Evolutionary conservation across 495 filamentous ascomycete genomes (phyloP), one percentile per base, ranked within the genome.

Genomic region (Tetracladium marchalianum): DNA sequence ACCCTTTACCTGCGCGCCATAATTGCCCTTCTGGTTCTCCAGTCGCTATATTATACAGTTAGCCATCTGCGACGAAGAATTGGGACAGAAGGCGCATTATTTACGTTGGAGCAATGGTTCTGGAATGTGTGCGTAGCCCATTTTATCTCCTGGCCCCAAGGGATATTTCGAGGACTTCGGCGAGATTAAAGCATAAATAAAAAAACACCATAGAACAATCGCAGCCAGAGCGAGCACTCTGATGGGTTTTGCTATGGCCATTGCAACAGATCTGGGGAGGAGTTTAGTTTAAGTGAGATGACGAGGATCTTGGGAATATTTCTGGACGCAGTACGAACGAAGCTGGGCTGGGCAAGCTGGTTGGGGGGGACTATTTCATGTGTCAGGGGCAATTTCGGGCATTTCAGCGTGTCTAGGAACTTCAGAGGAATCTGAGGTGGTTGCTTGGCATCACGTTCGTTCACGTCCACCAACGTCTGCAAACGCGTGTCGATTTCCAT

Each of bases 171-270:
- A 66, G 36, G 35, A 50, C 44, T 50, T 59, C 32, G 58, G 22
- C 57, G 35, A 59, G 73, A 46, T 71, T 75, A 62, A 27, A 27
- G 7, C 22, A 49, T 82, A 81, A 47, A 92, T 51, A 48, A 92
- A 76, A 58, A 85, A 89, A 39, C 83, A 65, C 67, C 83, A 80
- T 39, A 93, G 66, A 35, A 82, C 57, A 49, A 84, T 67, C 52
- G 81, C 81, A 43, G 79, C 69, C 53, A 84, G 74, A 53, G 71
- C 84, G 59, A 95, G 70, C 54, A 85, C 78, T 61, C 88, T 27
- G 60, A 92, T 81, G 22, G 85, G 82, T 71, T 78, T 81, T 58
- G 87, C 81, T 61, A 93, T 70, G 57, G 83, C 85, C 87, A 94
- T 94, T 27, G 22, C 22, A 27, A 27, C 7, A 3, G 22, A 27